A percentile compares a stretch with the other conserved stretches of the same genome.
These are phyloP conservation scores for Spathaspora sp. DNA, from an alignment of 805 yeast genomes.

Conservation along the genomic window DNA sequence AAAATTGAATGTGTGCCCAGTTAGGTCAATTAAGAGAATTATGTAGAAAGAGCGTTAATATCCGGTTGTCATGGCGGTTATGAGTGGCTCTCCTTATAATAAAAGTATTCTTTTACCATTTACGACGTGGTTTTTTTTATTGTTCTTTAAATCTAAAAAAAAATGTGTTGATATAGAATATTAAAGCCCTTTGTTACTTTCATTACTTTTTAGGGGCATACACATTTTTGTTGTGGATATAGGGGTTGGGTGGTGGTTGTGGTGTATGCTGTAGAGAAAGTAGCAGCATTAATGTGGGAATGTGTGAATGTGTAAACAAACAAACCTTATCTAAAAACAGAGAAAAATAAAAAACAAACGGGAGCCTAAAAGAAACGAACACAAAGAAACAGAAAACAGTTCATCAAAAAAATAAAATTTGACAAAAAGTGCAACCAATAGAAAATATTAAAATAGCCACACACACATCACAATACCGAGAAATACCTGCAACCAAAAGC, in stretches of 20 bases:
- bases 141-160: neutral
- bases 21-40: neutral
- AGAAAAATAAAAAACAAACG: neutral
- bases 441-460: neutral
- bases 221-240: neutral
- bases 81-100: neutral
- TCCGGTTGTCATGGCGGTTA: neutral
- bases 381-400: neutral
- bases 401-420: neutral
- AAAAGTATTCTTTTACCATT: neutral
- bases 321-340: neutral
- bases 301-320: neutral
- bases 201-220: neutral
- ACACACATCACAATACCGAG: neutral
- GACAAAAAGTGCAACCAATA: neutral
- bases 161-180: neutral
- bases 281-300: neutral
- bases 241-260: neutral
- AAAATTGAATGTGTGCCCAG: neutral
- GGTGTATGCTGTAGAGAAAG: neutral
- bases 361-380: neutral
- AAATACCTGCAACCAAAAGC: neutral
- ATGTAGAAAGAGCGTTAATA: neutral
- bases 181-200: neutral
- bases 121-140: neutral